These are phyloP conservation scores for Fusarium pseudonygamai DNA, from an alignment of 2,329 filamentous ascomycete genomes.

Conservation along the genomic window DNA sequence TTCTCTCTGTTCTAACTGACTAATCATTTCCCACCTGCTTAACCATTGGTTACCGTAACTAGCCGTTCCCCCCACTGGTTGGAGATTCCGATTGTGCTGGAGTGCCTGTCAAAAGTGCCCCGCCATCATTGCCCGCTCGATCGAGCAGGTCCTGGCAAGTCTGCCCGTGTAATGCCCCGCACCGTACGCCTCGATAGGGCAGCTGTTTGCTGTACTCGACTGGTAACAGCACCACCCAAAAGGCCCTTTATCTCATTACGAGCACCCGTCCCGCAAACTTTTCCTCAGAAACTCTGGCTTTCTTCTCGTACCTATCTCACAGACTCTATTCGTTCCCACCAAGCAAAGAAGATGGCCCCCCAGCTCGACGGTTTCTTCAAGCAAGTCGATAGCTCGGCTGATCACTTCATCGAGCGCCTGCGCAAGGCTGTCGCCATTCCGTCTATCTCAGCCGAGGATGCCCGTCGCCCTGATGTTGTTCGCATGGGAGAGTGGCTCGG, in stretches of 20 bases:
- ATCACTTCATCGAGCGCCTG: constrained; percentile 88
- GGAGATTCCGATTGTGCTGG: constrained; percentile 1
- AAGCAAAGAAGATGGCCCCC: constrained; percentile 83
- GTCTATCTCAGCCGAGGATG: constrained; percentile 91
- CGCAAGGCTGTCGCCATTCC: constrained; percentile 95
- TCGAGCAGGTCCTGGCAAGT: constrained; percentile 42
- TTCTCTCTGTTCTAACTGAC: constrained; percentile 24
- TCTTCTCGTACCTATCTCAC: constrained; percentile 59
- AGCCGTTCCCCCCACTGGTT: constrained; percentile 35
- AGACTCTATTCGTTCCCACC: constrained; percentile 63
- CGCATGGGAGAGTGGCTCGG: constrained; percentile 96
- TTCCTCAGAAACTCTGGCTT: constrained; percentile 22
- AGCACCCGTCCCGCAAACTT: constrained; percentile 27
- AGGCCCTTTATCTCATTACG: constrained; percentile 39
- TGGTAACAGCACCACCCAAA: constrained; percentile 36
- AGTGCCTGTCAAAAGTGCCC: constrained; percentile 31
- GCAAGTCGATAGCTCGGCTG: constrained; percentile 83
- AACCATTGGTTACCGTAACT: constrained; percentile 45
- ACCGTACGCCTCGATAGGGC: constrained; percentile 50
- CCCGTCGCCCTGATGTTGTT: constrained; percentile 88
- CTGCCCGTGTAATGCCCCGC: constrained; percentile 56
- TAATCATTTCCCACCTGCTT: constrained; percentile 32
- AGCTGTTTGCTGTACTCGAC: constrained; percentile 41
- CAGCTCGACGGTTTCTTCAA: constrained; percentile 93
- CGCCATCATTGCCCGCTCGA: constrained; percentile 42